Evolutionary conservation across 768 basidiomycete species (phyloP), one percentile per base, ranked within the genome.

Genomic region (Piloderma croceum): DNA sequence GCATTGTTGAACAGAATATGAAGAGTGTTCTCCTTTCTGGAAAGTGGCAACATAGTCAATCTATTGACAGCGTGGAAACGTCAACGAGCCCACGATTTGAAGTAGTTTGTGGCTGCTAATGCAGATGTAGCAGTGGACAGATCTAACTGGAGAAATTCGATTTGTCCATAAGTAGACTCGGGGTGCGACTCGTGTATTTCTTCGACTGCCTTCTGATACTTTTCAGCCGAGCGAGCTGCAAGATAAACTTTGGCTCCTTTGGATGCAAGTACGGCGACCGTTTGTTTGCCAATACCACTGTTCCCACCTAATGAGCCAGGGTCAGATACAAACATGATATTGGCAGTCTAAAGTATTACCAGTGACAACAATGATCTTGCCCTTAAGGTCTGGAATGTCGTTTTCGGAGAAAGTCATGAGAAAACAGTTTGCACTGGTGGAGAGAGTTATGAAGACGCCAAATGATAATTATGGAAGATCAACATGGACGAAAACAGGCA

Each of bases 221-320:
- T 38, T 24, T 51, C 41, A 4, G 18, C 20, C 3, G 39, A 24
- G n/a, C 60, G 51, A 4, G 51, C 52, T 4, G 58, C 52, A 3
- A 61, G 48, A 42, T 56, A 61, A 3, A 61, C 59, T 38, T 49
- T 56, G 20, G 60, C 60, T 19, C 52, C 52, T 38, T 61, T 59
- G 13, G 49, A 41, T 0, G 59, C 39, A 18, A 61, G 41, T 7
- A 56, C 50, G 48, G 61, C 66, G 22, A 57, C 60, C 13, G 67
- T 69, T 40, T 69, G 64, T 27, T 62, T 63, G 4, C 69, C 72
- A 23, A 74, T 63, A 1, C 58, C 69, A 1, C 60, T 45, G 42
- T 67, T 69, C 3, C 64, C 64, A 2, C 69, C 67, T 10, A 61
- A 29, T n/a, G 43, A 41, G 17, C 49, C n/a, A 25, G 15, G 4